A percentile compares a stretch with the other conserved stretches of the same genome.
Conservation (phyloP, 2,329 filamentous ascomycete genomes). For the Fusarium beomiforme region DNA sequence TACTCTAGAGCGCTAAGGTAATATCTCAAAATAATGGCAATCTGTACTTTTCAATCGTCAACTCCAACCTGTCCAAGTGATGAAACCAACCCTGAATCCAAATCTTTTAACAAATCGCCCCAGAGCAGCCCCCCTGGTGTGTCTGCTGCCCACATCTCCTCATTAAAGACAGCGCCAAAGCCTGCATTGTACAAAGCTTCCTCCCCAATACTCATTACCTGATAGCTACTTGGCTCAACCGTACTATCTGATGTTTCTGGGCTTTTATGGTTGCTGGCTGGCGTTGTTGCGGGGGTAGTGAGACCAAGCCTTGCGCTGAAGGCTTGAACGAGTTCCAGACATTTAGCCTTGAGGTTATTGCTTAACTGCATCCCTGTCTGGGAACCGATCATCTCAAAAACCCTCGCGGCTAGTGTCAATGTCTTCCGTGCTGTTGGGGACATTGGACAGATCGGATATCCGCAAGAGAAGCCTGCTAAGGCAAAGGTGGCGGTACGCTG, state of each 20-base stretch:
- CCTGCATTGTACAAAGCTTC: neutral
- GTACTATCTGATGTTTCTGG: neutral
- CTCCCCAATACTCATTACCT: conserved; percentile 27
- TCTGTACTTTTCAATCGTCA: neutral
- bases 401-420: conserved; percentile 15
- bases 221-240: neutral
- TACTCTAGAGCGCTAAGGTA: neutral
- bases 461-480: conserved; percentile 37
- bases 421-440: conserved; percentile 32
- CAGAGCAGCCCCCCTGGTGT: conserved; percentile 28
- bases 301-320: conserved; percentile 38
- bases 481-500: conserved; percentile 40
- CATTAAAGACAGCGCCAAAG: neutral
- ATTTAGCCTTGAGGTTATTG: conserved; percentile 16
- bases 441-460: conserved; percentile 41
- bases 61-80: conserved; percentile 43
- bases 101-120: conserved; percentile 37
- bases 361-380: conserved; percentile 7
- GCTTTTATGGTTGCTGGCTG: neutral
- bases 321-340: conserved; percentile 27
- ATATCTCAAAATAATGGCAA: neutral
- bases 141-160: conserved; percentile 29
- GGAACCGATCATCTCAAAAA: conserved; percentile 23
- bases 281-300: conserved; percentile 17
- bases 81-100: conserved; percentile 31